These are phyloP conservation scores for Ephemerocybe angulata DNA, from an alignment of 768 basidiomycete genomes.

Conservation along the genomic window DNA sequence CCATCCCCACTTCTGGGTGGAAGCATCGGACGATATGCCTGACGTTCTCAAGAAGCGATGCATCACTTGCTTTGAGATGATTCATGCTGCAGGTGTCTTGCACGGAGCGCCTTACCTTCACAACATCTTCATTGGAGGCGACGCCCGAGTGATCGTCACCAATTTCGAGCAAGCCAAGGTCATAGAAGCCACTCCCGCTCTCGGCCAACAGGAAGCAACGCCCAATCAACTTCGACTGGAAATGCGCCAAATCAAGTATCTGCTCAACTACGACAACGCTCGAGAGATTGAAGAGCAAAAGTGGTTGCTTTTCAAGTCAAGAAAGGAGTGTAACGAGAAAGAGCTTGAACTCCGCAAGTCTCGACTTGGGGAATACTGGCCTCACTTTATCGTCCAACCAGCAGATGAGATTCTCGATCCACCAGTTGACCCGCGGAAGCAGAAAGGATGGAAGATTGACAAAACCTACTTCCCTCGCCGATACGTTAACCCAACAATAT, in stretches of 20 bases:
- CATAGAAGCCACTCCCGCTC: conserved; percentile 19
- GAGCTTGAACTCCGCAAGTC: background rate
- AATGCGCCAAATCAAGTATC: conserved; percentile 53
- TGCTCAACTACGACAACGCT: conserved; percentile 40
- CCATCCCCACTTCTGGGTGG: conserved; percentile 57
- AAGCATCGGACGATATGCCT: conserved; percentile 58
- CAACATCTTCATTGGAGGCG: conserved; percentile 53
- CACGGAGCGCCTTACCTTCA: conserved; percentile 46
- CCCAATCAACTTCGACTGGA: conserved; percentile 44
- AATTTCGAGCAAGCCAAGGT: conserved; percentile 47
- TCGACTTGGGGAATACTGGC: background rate
- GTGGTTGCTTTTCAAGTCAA: background rate
- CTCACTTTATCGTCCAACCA: background rate
- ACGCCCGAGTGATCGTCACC: conserved; percentile 50
- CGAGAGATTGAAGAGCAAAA: conserved; percentile 16
- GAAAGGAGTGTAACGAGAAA: background rate
- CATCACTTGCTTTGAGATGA: conserved; percentile 45
- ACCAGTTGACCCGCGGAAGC: conserved; percentile 5
- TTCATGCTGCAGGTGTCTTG: conserved; percentile 45
- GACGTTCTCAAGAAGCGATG: conserved; percentile 47
- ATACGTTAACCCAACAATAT: background rate
- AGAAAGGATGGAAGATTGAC: conserved; percentile 3
- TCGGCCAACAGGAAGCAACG: conserved; percentile 35
- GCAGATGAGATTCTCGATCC: conserved; percentile 2
- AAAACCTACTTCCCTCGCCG: background rate